Conservation (phyloP, 1,284 basidiomycete genomes). For the Ustilago nuda region DNA sequence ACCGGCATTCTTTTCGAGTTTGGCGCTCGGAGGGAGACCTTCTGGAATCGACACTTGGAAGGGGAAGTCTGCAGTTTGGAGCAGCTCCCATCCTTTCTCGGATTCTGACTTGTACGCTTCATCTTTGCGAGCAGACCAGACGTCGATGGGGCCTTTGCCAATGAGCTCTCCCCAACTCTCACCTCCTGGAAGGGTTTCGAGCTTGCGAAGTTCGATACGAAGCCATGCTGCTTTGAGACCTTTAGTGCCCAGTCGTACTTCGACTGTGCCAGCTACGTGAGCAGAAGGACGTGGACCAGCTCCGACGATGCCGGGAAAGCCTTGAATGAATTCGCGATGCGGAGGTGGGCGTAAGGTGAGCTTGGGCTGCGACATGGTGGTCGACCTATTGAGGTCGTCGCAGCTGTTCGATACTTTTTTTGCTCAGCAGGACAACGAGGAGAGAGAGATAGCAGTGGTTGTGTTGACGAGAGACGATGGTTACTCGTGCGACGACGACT, state of each 20-base stretch:
- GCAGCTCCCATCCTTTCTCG: constrained; percentile 54
- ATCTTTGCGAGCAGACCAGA: constrained; percentile 56
- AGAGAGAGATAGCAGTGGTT: not conserved
- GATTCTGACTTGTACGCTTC: constrained; percentile 44
- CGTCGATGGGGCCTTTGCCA: constrained; percentile 63
- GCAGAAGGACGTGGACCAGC: constrained; percentile 56
- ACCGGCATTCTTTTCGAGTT: constrained; percentile 63
- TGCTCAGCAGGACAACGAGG: not conserved
- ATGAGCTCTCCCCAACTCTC: constrained; percentile 68
- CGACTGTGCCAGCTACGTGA: constrained; percentile 63
- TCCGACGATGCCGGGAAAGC: constrained; percentile 64
- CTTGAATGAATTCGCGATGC: constrained; percentile 64
- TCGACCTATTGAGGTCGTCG: constrained; percentile 12
- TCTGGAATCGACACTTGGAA: constrained; percentile 64
- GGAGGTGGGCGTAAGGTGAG: constrained; percentile 60
- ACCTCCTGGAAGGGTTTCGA: constrained; percentile 62
- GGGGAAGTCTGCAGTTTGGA: constrained; percentile 56
- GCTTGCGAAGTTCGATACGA: constrained; percentile 66
- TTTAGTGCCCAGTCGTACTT: constrained; percentile 59
- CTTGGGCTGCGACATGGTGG: constrained; percentile 54
- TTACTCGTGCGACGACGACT: too few species aligned
- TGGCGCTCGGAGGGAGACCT: constrained; percentile 62
- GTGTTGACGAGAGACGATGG: not conserved
- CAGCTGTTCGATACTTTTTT: constrained; percentile 2
- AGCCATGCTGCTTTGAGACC: constrained; percentile 66